A percentile compares a stretch with the other conserved stretches of the same genome.
These are phyloP conservation scores for Xylariaceae sp. DNA, from an alignment of 2,329 filamentous ascomycete genomes.

Conservation along the genomic window DNA sequence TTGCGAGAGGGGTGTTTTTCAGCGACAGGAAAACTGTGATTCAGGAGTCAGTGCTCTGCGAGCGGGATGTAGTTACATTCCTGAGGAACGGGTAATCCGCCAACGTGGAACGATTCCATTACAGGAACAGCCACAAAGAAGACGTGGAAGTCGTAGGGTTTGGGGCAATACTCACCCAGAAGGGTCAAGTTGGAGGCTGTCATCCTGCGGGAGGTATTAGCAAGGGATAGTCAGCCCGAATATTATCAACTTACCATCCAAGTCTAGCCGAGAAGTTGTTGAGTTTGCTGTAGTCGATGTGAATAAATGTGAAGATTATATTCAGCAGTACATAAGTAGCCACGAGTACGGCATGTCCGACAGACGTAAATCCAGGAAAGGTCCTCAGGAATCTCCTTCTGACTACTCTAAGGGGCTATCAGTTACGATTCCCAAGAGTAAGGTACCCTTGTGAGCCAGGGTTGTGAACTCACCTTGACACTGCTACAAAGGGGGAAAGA, in stretches of 20 bases:
- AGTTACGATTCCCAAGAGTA: too few species aligned
- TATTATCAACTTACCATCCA: conserved; percentile 28
- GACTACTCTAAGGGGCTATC: conserved; percentile 16
- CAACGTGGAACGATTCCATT: neutral
- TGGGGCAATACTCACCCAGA: conserved; percentile 11
- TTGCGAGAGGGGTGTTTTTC: conserved; percentile 46
- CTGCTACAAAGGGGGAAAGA: conserved; percentile 21
- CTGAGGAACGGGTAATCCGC: neutral
- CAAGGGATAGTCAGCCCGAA: neutral
- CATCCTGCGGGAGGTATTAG: conserved; percentile 38
- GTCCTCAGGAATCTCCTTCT: conserved; percentile 31
- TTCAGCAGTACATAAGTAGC: conserved; percentile 35
- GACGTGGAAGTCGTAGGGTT: neutral
- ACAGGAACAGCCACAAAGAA: too few species aligned
- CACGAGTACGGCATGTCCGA: conserved; percentile 38
- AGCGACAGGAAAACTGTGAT: conserved; percentile 45
- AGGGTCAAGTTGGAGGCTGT: conserved; percentile 40
- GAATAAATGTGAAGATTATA: conserved; percentile 34
- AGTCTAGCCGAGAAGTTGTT: conserved; percentile 33
- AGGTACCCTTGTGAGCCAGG: too few species aligned
- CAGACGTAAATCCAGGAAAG: conserved; percentile 38
- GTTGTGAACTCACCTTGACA: conserved; percentile 25
- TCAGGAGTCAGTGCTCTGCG: neutral
- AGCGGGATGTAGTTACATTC: neutral
- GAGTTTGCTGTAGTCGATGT: conserved; percentile 23